Evolutionary conservation across 2,329 filamentous ascomycete species (phyloP).

Genomic region (Aschersonia sp.): DNA sequence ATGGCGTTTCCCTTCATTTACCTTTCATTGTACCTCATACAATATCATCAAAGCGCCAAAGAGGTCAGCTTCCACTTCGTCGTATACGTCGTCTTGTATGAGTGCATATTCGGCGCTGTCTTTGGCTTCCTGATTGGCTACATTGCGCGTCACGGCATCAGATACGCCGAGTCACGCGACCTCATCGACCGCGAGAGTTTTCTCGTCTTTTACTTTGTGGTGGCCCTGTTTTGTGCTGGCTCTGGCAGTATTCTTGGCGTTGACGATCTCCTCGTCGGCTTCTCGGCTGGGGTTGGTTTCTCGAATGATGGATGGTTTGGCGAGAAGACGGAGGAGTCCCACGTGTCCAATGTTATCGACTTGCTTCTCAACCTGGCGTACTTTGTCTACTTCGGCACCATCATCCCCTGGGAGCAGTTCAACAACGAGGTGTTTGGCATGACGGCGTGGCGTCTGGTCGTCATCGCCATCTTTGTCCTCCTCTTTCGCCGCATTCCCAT

Average conservation of each 20-base stretch:
- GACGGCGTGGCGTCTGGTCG: constrained; percentile 77
- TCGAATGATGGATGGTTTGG: constrained; percentile 99
- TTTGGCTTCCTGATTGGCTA: constrained; percentile 85
- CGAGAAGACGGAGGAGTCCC: constrained; percentile 94
- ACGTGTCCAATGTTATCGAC: constrained; percentile 98
- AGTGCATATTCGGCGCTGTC: constrained; percentile 84
- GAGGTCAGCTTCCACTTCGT: constrained; percentile 76
- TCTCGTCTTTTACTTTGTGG: constrained; percentile 94
- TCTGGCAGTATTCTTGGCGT: constrained; percentile 82
- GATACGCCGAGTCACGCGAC: constrained; percentile 67
- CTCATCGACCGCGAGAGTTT: constrained; percentile 94
- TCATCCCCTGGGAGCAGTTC: constrained; percentile 90
- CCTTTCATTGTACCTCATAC: constrained; percentile 76
- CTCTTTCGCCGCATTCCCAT: constrained; percentile 92
- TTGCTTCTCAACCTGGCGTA: constrained; percentile 92
- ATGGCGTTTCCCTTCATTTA: constrained; percentile 99
- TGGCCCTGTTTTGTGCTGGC: constrained; percentile 89
- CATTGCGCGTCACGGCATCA: constrained; percentile 78
- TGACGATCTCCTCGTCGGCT: constrained; percentile 88
- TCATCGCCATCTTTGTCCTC: constrained; percentile 85
- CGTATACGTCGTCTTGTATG: constrained; percentile 80
- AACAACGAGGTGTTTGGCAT: constrained; percentile 63
- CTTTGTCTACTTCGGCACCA: constrained; percentile 94
- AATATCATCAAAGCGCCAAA: constrained; percentile 54
- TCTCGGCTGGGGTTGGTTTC: constrained; percentile 93